Evolutionary conservation across 176 grass and related monocot genomes (phyloP), one percentile per base, ranked within the genome.

Genomic region (Secale cereale): DNA sequence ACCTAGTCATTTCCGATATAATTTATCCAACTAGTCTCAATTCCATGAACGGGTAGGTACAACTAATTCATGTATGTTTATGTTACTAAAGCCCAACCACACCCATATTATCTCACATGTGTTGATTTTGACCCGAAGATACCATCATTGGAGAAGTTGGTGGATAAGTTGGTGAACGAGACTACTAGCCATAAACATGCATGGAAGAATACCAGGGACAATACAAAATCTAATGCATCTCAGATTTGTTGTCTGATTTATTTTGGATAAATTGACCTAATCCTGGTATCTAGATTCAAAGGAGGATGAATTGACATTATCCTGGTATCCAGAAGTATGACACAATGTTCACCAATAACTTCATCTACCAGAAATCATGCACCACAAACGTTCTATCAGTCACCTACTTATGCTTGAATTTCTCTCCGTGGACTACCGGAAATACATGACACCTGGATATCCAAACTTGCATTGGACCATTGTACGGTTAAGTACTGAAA

Each of bases 31-130:
- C 16, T 52, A 52, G 48, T 6, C 1, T 19, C 6, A 0, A 52
- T 52, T 46, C 26, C 13, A 12, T 36, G 33, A 76, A 81, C 32
- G 1, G 62, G 70, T 89, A 77, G 78, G 87, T 89, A 48, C 82
- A 81, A 81, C 82, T 28, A 77, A 76, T 67, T 32, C 32, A 4
- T 67, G 77, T 39, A 85, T 26, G 50, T 48, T 45, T 45, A 8
- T 81, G 70, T 77, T 50, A 81, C 70, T 70, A 76, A 7, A 76
- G 70, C 36, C 27, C 70, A 66, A 29, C 69, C 33, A 19, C 14
- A 39, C 46, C 82, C 45, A 76, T 29, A n/a, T 10, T 60, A 26
- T n/a, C 2, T 70, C 37, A 22, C 48, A 27, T 8, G 7, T 25
- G 39, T 73, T 35, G 63, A 89, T 70, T 81, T 77, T 82, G 71